Percentiles rank a stretch among this genome's conserved stretches.
Conservation (phyloP, 352 stramenopile species). For the Blastocystis sp. region DNA sequence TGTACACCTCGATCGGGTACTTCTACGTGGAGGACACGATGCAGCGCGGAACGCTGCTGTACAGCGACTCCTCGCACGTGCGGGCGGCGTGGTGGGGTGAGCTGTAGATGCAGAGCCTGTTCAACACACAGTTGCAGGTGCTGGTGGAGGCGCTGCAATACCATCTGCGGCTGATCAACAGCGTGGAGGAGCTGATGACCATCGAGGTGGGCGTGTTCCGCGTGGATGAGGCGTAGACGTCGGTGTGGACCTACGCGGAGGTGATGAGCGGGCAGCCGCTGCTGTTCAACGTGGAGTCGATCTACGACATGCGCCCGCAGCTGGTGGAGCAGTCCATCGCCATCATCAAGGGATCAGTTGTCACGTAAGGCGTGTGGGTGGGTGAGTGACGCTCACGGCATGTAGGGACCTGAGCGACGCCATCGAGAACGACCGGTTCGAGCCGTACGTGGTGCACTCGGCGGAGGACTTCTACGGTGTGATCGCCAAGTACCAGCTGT, state of each 20-base stretch:
- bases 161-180: slow-evolving; percentile 25
- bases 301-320: slow-evolving; percentile 37
- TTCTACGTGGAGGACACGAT: slow-evolving; percentile 67
- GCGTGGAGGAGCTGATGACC: slow-evolving; percentile 41
- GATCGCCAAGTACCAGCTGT: slow-evolving; percentile 50
- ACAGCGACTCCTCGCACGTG: slow-evolving; percentile 49
- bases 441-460: slow-evolving; percentile 27
- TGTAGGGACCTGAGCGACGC: slow-evolving; percentile 26
- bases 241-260: slow-evolving; percentile 56
- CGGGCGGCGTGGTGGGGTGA: not conserved
- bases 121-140: slow-evolving; percentile 38
- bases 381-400: not conserved
- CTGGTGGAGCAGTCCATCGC: slow-evolving; percentile 42
- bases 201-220: slow-evolving; percentile 11
- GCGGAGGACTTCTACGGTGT: slow-evolving; percentile 51
- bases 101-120: slow-evolving; percentile 54
- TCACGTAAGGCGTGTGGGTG: not conserved
- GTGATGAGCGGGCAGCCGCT: slow-evolving; percentile 62
- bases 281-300: slow-evolving; percentile 54
- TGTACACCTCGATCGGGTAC: slow-evolving; percentile 44
- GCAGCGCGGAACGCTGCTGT: slow-evolving; percentile 61
- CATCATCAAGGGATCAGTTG: slow-evolving; percentile 40
- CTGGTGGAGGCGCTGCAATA: slow-evolving; percentile 56
- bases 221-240: not conserved
- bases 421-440: slow-evolving; percentile 61